Evolutionary conservation across 306 rosid genomes (phyloP), one percentile per base, ranked within the genome.

Genomic region (Morella rubra): DNA sequence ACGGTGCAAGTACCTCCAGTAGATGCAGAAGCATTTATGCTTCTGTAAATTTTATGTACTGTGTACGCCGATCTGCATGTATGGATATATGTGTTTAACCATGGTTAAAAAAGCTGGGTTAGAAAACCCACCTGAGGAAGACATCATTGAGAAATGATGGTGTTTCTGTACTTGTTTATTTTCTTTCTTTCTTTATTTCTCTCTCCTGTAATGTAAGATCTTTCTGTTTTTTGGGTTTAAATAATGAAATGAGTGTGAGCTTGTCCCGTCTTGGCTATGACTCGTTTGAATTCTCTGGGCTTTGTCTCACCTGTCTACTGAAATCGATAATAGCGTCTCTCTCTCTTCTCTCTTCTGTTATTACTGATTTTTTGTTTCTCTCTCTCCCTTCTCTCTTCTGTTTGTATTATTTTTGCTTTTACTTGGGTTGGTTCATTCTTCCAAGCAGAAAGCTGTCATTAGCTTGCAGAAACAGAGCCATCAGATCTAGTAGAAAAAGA

Each of bases 61-160:
- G 50, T 41, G 44, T 71, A 74, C 32, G 24, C 5, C 18, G 16
- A 41, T 40, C 44, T 58, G 81, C 66, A 86, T 85, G 81, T 76
- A 84, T 80, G 80, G 80, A 59, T 86, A 80, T 50, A 41, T 72
- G 90, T 72, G 89, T 82, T 88, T 84, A 89, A 89, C 95, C 88
- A 78, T 77, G 91, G 91, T 91, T 85, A 81, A 74, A 76, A 44
- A 77, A 82, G 69, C 47, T 56, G 46, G 86, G 90, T 88, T 80
- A 87, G 83, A 69, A 66, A 65, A 73, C 85, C 85, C 82, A 73
- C 76, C 83, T 81, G 85, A 85, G 75, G 83, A 85, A 80, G 78
- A 79, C 76, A 90, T 92, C 91, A 95, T 95, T 95, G 92, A 83
- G 93, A 84, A 92, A 92, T 95, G 93, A 95, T 95, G 90, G 80